Base-by-base conservation (phyloP, 306 rosid genomes). In the Gastrolobium bilobum region DNA sequence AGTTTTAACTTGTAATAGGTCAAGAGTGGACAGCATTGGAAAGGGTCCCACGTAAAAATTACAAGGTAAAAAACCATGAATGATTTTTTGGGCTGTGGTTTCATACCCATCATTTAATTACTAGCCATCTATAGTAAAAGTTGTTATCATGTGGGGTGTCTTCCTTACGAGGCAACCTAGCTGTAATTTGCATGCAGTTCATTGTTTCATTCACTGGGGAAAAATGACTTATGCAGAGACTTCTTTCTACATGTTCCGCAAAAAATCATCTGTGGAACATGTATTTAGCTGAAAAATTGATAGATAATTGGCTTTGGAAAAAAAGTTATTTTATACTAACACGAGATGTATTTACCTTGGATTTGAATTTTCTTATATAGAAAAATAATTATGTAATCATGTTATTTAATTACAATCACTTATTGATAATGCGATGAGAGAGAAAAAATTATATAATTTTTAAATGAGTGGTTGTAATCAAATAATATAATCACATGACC, bases 51-150 rank as follows among this genome's bases (percentile, higher is more conserved):
- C 67, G 61, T 11, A 34, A 31, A 59, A 78, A 35, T 81, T 80
- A 78, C 81, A 62, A 78, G 88, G 90, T 84, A 77, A 86, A 86
- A 74, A 84, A 61, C 71, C 81, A 75, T 78, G 50, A 52, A 66
- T 80, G 76, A 34, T 15, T 82, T 51, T 84, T 82, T 71, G 80
- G 86, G 79, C 48, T 87, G 6, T 75, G 42, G 46, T 52, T 20
- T 11, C 70, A 48, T 58, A 39, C n/a, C 62, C 74, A 52, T 81
- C 74, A 56, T 73, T 64, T 56, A 56, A 34, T 52, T 58, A 29
- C 73, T 71, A 56, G 53, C 50, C 43, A 11, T 81, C 15, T n/a
- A 6, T 42, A 42, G 73, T 61, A 53, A 65, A 39, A 37, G 67
- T 63, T 51, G 83, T 43, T 48, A 74, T 83, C 81, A 83, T 81